Percentiles rank a stretch among this genome's conserved stretches.
Evolutionary conservation across 805 yeast genomes (phyloP).

Genomic region (Lipomyces spencermartinsiae): DNA sequence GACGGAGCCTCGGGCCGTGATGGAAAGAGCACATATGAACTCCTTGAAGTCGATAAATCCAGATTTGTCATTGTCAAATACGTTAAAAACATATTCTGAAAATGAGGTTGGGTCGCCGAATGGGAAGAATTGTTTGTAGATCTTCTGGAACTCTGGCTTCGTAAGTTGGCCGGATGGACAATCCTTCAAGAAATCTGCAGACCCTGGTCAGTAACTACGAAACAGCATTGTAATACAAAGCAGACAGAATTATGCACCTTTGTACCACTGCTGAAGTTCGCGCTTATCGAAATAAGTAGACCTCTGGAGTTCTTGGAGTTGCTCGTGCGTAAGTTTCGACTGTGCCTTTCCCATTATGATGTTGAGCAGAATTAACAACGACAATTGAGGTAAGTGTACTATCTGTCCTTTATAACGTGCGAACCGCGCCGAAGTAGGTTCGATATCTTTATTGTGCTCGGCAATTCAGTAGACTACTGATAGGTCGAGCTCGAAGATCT

Average conservation of each 20-base stretch:
- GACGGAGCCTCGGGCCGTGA: constrained; percentile 81
- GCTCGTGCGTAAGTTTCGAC: constrained; percentile 90
- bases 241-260: constrained; percentile 52
- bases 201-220: background rate
- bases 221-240: background rate
- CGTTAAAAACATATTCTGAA: constrained; percentile 84
- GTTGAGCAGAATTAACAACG: background rate
- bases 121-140: constrained; percentile 96
- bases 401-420: background rate
- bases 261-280: constrained; percentile 98
- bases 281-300: constrained; percentile 91
- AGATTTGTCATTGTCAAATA: constrained; percentile 80
- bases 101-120: constrained; percentile 96
- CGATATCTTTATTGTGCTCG: background rate
- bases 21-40: constrained; percentile 84
- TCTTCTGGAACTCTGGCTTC: constrained; percentile 85
- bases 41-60: constrained; percentile 91
- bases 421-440: background rate
- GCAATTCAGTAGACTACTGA: background rate
- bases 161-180: constrained; percentile 90
- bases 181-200: constrained; percentile 79
- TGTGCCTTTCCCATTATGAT: constrained; percentile 90
- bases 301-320: constrained; percentile 76
- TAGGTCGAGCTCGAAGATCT: background rate
- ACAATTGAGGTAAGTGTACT: background rate